Evolutionary conservation across 768 basidiomycete genomes (phyloP), one percentile per base, ranked within the genome.

Genomic region (Pseudohyphozyma bogoriensis): DNA sequence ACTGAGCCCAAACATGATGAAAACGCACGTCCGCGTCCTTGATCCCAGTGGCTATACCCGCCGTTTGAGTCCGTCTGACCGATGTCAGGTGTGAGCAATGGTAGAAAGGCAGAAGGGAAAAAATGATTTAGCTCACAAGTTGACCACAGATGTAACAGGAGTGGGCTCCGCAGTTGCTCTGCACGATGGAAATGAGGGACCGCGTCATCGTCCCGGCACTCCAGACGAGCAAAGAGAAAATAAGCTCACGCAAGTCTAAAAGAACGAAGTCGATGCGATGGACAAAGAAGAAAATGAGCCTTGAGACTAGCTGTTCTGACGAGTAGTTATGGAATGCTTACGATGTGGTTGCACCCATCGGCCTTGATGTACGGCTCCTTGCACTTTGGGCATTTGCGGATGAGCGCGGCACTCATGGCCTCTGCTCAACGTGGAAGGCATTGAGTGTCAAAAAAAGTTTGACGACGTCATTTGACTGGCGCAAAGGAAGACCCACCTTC

Each of bases 381-480:
- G 63, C 72, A 76, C 24, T 71, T 71, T 4, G 75, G 74, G 55
- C 76, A 77, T 15, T 61, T 61, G 6, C 74, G 60, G 31, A 75
- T 68, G 6, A 75, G 47, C 0, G 75, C 74, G 18, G 62, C 69
- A 1, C 71, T 72, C 76, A 77, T 77, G 28, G 75, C 75, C 59
- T 77, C 76, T n/a, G n/a, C 66, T 74, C 75, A 16, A n/a, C 16
- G 37, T 7, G 3, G 3, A 15, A 26, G 22, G 9, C 8, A 13
- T 11, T 16, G 13, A 7, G n/a, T 1, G 13, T 18, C 5, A 39
- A 22, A 0, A 12, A 12, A 36, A 18, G 16, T 10, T 16, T 32
- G n/a, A 11, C 8, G 37, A n/a, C 6, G 26, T 3, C 44, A 29
- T 20, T n/a, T 15, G 10, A 55, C 52, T 52, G 39, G 56, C 63